Evolutionary conservation across 805 yeast species (phyloP).

Genomic region (Metschnikowia colocasiae): DNA sequence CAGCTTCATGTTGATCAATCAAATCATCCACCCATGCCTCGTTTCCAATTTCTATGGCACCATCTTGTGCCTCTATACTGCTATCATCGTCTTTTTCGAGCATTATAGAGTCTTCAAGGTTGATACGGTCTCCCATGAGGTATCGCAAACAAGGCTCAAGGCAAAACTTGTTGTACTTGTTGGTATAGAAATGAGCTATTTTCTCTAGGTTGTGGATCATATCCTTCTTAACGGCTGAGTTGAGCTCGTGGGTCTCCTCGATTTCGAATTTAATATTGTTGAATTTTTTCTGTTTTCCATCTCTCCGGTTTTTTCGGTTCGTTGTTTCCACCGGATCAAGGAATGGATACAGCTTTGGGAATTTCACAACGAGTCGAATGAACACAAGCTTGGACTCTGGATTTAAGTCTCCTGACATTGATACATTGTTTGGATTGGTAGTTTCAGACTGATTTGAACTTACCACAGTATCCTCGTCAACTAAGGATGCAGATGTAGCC

Average conservation of each 20-base stretch:
- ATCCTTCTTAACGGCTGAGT: constrained; percentile 44
- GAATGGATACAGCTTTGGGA: constrained; percentile 73
- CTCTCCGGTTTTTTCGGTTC: not conserved
- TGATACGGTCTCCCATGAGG: constrained; percentile 75
- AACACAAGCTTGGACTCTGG: constrained; percentile 43
- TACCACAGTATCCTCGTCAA: not conserved
- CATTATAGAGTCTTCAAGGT: constrained; percentile 35
- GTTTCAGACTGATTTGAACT: constrained; percentile 7
- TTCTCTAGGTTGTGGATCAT: constrained; percentile 50
- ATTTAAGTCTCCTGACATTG: constrained; percentile 2
- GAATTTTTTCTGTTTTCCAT: constrained; percentile 14
- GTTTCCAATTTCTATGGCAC: constrained; percentile 31
- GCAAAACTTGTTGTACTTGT: constrained; percentile 57
- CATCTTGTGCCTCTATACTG: constrained; percentile 25
- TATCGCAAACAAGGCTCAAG: constrained; percentile 75
- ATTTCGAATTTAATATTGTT: constrained; percentile 47
- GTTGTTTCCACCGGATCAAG: constrained; percentile 39
- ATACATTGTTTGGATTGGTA: not conserved
- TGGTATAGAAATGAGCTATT: constrained; percentile 55
- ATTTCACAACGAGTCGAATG: constrained; percentile 62
- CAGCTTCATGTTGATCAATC: constrained; percentile 34
- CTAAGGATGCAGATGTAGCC: not conserved
- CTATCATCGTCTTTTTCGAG: constrained; percentile 19
- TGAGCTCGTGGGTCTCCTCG: constrained; percentile 76
- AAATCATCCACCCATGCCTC: constrained; percentile 44